phyloP scores from a whole-genome alignment of 495 filamentous ascomycete species.

The Alectoria sarmentosa region DNA sequence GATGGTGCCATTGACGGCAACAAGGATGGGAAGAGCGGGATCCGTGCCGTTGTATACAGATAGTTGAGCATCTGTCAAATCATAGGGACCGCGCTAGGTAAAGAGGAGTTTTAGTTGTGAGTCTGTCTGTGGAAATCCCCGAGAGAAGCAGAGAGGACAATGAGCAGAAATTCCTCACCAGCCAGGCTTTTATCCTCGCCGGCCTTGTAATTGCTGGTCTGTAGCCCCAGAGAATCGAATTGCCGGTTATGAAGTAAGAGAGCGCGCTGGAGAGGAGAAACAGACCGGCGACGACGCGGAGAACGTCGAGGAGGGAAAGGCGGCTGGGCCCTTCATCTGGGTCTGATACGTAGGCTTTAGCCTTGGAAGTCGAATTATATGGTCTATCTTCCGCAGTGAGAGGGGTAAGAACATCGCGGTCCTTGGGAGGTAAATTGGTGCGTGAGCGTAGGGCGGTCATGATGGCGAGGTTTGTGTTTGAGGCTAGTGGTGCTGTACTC shows the following conservation, averaged over 20 bases:
- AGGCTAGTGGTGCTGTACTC: neutral
- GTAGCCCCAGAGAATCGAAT: slow-evolving; percentile 60
- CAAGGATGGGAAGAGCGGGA: slow-evolving; percentile 68
- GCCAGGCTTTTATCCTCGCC: slow-evolving; percentile 52
- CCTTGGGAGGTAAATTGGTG: slow-evolving; percentile 4
- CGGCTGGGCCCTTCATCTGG: slow-evolving; percentile 24
- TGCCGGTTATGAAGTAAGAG: slow-evolving; percentile 75
- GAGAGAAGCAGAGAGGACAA: slow-evolving; percentile 8
- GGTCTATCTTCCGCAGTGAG: neutral
- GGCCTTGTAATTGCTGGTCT: slow-evolving; percentile 61
- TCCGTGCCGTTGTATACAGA: slow-evolving; percentile 71
- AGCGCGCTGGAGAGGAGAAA: slow-evolving; percentile 60
- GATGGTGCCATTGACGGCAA: slow-evolving; percentile 88
- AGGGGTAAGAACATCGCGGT: slow-evolving; percentile 13
- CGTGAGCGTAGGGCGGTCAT: slow-evolving; percentile 30
- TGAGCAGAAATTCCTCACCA: slow-evolving; percentile 43
- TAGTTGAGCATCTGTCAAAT: slow-evolving; percentile 68
- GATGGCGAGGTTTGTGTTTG: neutral
- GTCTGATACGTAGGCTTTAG: slow-evolving; percentile 11
- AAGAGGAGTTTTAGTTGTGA: slow-evolving; percentile 22
- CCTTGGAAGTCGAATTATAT: slow-evolving; percentile 3
- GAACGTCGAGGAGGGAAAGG: slow-evolving; percentile 61
- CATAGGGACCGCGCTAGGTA: slow-evolving; percentile 43
- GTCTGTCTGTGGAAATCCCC: slow-evolving; percentile 1
- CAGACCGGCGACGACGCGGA: slow-evolving; percentile 65